These are phyloP conservation scores for Pleurotus platypus DNA, from an alignment of 768 basidiomycete genomes.

Conservation along the genomic window DNA sequence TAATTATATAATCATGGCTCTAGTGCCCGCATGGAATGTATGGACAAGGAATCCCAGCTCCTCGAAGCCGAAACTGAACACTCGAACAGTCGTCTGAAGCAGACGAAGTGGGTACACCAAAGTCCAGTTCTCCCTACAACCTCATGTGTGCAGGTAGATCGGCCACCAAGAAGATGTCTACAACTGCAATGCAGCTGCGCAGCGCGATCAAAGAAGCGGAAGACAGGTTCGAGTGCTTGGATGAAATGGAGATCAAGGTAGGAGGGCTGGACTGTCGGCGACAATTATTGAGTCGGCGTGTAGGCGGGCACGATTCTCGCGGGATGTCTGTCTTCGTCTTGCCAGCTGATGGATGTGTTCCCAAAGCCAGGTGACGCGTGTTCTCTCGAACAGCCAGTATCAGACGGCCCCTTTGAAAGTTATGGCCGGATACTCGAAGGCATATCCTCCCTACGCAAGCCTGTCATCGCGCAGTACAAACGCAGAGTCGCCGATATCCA, in stretches of 20 bases:
- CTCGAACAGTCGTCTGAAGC: conserved; percentile 23
- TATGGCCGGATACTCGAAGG: neutral
- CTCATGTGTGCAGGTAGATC: neutral
- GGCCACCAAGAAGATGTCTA: conserved; percentile 19
- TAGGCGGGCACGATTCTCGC: neutral
- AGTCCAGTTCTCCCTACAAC: neutral
- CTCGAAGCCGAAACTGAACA: conserved; percentile 22
- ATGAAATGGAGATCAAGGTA: conserved; percentile 14
- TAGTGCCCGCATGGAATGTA: conserved; percentile 21
- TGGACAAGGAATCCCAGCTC: conserved; percentile 22
- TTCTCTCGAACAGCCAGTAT: too few relatives aligned
- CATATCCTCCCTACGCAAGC: neutral
- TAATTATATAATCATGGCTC: neutral
- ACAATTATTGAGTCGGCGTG: too few relatives aligned
- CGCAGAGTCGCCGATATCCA: neutral
- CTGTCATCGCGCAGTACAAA: neutral
- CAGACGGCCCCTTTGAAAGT: too few relatives aligned
- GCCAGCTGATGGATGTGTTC: neutral
- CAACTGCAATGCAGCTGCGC: conserved; percentile 21
- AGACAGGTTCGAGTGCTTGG: conserved; percentile 19
- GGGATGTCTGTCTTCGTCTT: neutral
- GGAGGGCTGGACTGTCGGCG: too few relatives aligned
- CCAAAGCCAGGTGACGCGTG: neutral
- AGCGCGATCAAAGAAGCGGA: conserved; percentile 19
- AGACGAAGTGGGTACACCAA: conserved; percentile 22